Evolutionary conservation across 208 protist genomes (phyloP).

Genomic region (Naegleria lovaniensis): DNA sequence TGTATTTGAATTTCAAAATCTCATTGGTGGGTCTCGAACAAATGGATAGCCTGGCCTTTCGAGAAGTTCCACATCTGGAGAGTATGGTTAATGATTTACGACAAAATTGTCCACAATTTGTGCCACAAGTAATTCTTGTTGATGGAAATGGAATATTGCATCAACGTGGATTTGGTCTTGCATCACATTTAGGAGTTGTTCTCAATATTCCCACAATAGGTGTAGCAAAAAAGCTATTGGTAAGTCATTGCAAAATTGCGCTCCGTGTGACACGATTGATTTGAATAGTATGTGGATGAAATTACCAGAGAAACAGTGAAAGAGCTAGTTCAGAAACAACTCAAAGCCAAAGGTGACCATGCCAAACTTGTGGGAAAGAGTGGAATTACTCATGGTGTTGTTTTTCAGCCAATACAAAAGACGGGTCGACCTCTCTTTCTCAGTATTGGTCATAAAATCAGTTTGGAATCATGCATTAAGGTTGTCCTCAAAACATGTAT

Average conservation of each 20-base stretch:
- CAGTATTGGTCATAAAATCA: constrained; percentile 10
- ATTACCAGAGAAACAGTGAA: constrained; percentile 11
- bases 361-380: background rate
- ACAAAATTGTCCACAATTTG: background rate
- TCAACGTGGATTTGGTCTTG: constrained; percentile 20
- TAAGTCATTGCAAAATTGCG: background rate
- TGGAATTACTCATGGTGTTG: background rate
- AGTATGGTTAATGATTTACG: background rate
- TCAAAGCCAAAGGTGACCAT: background rate
- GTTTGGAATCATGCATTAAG: background rate
- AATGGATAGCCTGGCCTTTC: constrained; percentile 1
- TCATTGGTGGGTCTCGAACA: too few relatives aligned
- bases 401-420: background rate
- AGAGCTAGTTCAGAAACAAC: background rate
- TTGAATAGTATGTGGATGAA: background rate
- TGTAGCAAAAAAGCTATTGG: constrained; percentile 18
- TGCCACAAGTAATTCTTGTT: background rate
- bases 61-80: constrained; percentile 7
- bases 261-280: background rate
- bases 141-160: constrained; percentile 26
- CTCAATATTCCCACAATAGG: background rate
- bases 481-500: background rate
- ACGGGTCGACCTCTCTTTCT: background rate
- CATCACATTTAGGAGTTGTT: constrained; percentile 11
- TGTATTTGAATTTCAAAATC: background rate